Conservation (phyloP, 768 basidiomycete genomes). For the Auricularia auricula-judae region DNA sequence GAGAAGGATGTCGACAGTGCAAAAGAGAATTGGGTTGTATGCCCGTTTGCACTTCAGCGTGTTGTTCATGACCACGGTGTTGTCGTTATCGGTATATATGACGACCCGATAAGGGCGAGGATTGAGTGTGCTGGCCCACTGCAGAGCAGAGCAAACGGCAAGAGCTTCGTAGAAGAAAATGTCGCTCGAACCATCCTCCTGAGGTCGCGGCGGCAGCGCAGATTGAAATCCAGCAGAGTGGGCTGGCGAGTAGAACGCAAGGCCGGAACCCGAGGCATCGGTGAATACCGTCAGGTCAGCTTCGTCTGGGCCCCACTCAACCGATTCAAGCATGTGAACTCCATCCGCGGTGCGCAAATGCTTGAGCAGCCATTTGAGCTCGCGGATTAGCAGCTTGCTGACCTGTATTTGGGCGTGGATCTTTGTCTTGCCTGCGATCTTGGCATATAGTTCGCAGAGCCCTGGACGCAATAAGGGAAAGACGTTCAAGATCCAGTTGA, state of each 20-base stretch:
- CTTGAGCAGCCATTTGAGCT: slow-evolving; percentile 23
- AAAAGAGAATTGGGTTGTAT: slow-evolving; percentile 17
- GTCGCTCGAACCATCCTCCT: not conserved
- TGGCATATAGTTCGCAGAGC: slow-evolving; percentile 23
- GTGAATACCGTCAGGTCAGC: not conserved
- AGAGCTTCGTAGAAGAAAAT: slow-evolving; percentile 12
- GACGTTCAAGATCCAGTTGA: slow-evolving; percentile 32
- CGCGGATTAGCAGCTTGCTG: slow-evolving; percentile 17
- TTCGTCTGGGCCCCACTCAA: not conserved
- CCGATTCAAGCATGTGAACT: not conserved
- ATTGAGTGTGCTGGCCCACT: not conserved
- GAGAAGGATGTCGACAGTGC: slow-evolving; percentile 12
- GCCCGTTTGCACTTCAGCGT: slow-evolving; percentile 11
- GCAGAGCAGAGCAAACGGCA: not conserved
- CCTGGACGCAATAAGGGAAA: slow-evolving; percentile 25
- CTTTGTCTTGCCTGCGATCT: slow-evolving; percentile 20
- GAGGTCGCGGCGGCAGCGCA: not conserved
- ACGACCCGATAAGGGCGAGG: slow-evolving; percentile 7
- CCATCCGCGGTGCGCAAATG: slow-evolving; percentile 8
- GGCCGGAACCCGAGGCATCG: slow-evolving; percentile 15
- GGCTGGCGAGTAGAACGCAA: slow-evolving; percentile 19
- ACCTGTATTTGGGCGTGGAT: slow-evolving; percentile 14
- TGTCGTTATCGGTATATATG: slow-evolving; percentile 21
- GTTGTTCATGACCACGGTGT: slow-evolving; percentile 25
- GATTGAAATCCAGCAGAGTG: slow-evolving; percentile 9